Evolutionary conservation across 2,329 filamentous ascomycete genomes (phyloP).

Genomic region (Bimuria novae-zelandiae): DNA sequence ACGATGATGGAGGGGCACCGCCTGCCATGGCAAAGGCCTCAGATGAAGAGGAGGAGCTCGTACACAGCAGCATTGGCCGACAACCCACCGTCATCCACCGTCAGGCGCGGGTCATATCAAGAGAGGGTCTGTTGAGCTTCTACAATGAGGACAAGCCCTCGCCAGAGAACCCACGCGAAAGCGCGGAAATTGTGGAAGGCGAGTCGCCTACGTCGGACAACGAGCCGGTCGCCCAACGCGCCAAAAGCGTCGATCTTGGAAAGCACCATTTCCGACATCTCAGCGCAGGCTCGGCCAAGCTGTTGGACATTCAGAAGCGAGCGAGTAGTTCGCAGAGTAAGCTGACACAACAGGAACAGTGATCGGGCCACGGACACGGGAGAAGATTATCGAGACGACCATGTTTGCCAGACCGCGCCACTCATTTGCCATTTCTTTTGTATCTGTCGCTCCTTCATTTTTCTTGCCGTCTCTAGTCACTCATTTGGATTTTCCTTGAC

Average conservation of each 20-base stretch:
- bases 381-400: constrained; percentile 18
- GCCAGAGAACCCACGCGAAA: constrained; percentile 31
- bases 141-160: constrained; percentile 45
- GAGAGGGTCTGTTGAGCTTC: constrained; percentile 62
- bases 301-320: constrained; percentile 65
- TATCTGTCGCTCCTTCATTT: constrained; percentile 35
- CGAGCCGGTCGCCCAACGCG: constrained; percentile 59
- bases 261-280: constrained; percentile 71
- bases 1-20: constrained; percentile 43
- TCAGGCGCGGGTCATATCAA: constrained; percentile 62
- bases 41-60: constrained; percentile 47
- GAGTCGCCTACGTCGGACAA: constrained; percentile 39
- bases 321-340: constrained; percentile 33
- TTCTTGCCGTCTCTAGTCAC: constrained; percentile 7
- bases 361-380: constrained; percentile 20
- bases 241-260: constrained; percentile 71
- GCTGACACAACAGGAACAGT: constrained; percentile 28
- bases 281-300: constrained; percentile 76
- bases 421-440: constrained; percentile 45
- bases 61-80: constrained; percentile 58
- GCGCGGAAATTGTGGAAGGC: constrained; percentile 35
- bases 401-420: constrained; percentile 39
- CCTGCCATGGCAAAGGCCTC: constrained; percentile 27
- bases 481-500: constrained; percentile 20
- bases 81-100: constrained; percentile 69